Base-by-base conservation (phyloP, 192 early-diverging fungal genomes). In the Coemansia sp. region DNA sequence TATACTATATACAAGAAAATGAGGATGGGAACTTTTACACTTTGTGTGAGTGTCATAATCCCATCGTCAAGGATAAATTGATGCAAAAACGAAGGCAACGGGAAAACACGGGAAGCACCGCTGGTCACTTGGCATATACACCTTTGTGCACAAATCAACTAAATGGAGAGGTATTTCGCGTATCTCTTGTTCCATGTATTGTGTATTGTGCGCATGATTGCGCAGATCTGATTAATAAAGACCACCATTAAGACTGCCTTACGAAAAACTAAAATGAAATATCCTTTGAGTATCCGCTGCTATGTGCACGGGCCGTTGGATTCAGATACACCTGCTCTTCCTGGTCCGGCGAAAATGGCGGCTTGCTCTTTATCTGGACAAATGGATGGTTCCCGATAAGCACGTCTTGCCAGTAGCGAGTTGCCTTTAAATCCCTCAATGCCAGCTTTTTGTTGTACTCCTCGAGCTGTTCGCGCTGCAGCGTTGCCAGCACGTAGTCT, bases 401-500 rank as follows among this genome's bases (percentile, higher is more conserved):
- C 5, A 34, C 53, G 33, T 65, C 64, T 19, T 57, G 64, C 55
- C 64, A 57, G 27, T 58, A 65, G 55, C 57, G 55, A 20, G 28
- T 17, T 4, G 64, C 17, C 29, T 57, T 50, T 8, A 10, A 13
- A 19, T 45, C 47, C 8, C 30, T 40, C 41, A 15, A 2, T 3
- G 45, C 19, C 2, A 57, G 30, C 64, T 58, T 58, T 23, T 0
- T 20, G 17, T 57, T 50, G 57, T 50, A 57, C 52, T 62, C 17
- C 9, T 57, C 45, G 2, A 57, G 57, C 45, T 57, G 20, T 36
- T 65, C 55, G 10, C 27, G 33, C 3, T 29, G 20, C 23, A 67
- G 20, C 14, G 75, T 56, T 0, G 63, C 88, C 84, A 87, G 72
- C 19, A 86, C 38, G 38, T 71, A 64, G 40, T 74, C 65, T 58